A percentile compares a stretch with the other conserved stretches of the same genome.
Conservation (phyloP, 192 early-diverging fungal genomes). For the Linderina pennispora region DNA sequence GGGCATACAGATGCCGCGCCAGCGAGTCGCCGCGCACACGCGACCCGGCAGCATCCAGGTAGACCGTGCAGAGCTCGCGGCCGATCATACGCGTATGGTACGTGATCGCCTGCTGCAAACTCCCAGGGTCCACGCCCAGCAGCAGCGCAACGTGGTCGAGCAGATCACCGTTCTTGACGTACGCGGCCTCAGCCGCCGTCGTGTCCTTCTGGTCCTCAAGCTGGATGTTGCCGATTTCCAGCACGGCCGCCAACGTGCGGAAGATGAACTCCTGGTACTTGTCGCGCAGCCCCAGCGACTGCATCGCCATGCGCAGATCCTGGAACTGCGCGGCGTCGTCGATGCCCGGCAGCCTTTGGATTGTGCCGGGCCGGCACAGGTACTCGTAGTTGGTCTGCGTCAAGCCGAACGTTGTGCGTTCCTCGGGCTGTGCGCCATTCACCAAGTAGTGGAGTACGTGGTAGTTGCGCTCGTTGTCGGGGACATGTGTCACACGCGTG, state of each 20-base stretch:
- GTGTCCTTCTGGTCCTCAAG: conserved; percentile 69
- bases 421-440: conserved; percentile 72
- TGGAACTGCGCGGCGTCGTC: conserved; percentile 60
- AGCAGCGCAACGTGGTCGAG: conserved; percentile 80
- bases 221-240: conserved; percentile 83
- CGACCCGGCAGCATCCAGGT: conserved; percentile 71
- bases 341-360: conserved; percentile 49
- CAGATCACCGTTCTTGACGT: conserved; percentile 71
- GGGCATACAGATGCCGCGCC: conserved; percentile 71
- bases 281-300: conserved; percentile 79
- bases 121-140: conserved; percentile 72
- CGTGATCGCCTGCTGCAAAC: conserved; percentile 75
- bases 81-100: conserved; percentile 83
- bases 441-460: conserved; percentile 95
- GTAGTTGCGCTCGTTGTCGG: conserved; percentile 76
- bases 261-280: conserved; percentile 81
- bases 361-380: conserved; percentile 33
- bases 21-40: conserved; percentile 64
- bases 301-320: conserved; percentile 74
- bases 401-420: conserved; percentile 68
- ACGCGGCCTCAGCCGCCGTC: conserved; percentile 64
- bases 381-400: conserved; percentile 54
- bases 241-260: conserved; percentile 76
- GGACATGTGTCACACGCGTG: conserved; percentile 60
- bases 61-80: conserved; percentile 75